Percentiles rank a stretch among this genome's conserved stretches.
Evolutionary conservation across 495 filamentous ascomycete genomes (phyloP).

Genomic region (Terfezia claveryi): DNA sequence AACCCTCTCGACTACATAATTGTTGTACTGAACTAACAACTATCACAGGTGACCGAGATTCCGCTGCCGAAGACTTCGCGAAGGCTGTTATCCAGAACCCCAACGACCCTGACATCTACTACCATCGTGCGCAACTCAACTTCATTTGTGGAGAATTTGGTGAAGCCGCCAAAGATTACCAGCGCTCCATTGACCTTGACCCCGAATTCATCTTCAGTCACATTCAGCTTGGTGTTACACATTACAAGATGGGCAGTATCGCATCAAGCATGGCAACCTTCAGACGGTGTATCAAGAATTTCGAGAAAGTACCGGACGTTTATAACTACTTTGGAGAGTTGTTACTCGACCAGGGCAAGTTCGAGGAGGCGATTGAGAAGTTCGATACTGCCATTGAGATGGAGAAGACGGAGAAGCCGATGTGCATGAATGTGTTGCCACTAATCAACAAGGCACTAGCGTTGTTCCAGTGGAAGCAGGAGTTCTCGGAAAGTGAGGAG

Average conservation of each 20-base stretch:
- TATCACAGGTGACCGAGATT: slow-evolving; percentile 54
- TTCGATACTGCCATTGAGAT: slow-evolving; percentile 95
- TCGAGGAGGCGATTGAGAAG: slow-evolving; percentile 85
- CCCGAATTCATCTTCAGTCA: slow-evolving; percentile 93
- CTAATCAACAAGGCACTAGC: slow-evolving; percentile 97
- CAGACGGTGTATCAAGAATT: slow-evolving; percentile 92
- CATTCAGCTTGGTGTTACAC: slow-evolving; percentile 96
- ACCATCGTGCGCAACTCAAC: slow-evolving; percentile 94
- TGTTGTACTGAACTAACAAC: background rate
- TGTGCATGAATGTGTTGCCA: slow-evolving; percentile 90
- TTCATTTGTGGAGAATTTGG: slow-evolving; percentile 90
- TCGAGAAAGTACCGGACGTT: slow-evolving; percentile 84
- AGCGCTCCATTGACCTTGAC: slow-evolving; percentile 96
- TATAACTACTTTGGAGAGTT: slow-evolving; percentile 99
- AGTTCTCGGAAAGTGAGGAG: slow-evolving; percentile 84
- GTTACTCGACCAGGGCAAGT: slow-evolving; percentile 92
- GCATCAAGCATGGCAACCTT: slow-evolving; percentile 98
- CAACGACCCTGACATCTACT: slow-evolving; percentile 92
- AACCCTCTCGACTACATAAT: background rate
- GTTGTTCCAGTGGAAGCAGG: slow-evolving; percentile 93
- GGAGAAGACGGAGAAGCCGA: slow-evolving; percentile 81
- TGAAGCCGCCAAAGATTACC: slow-evolving; percentile 92
- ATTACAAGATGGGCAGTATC: slow-evolving; percentile 99
- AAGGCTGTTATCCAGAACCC: slow-evolving; percentile 65
- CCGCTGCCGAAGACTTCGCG: slow-evolving; percentile 71